A percentile compares a stretch with the other conserved stretches of the same genome.
These are phyloP conservation scores for Dioszegia aurantiaca DNA, from an alignment of 768 basidiomycete genomes.

Conservation along the genomic window DNA sequence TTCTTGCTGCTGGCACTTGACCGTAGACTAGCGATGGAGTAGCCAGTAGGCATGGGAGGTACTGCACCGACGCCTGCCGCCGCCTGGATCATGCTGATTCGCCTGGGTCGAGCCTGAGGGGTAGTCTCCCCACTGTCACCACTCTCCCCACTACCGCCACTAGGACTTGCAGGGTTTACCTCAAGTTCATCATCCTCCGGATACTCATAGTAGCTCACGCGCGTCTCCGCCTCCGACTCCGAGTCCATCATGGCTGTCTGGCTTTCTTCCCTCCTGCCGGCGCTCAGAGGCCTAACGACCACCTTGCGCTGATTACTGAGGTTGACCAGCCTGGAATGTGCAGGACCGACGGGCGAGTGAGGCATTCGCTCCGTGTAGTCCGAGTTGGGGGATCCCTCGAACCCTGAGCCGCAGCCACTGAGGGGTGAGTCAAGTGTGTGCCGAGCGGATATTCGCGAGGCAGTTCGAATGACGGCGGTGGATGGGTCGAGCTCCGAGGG, in stretches of 20 bases:
- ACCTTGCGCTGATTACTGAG: constrained; percentile 11
- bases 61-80: background rate
- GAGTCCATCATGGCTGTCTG: constrained; percentile 20
- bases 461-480: constrained; percentile 33
- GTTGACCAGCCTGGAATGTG: constrained; percentile 16
- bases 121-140: constrained; percentile 13
- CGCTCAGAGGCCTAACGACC: constrained; percentile 7
- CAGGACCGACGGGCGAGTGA: constrained; percentile 12
- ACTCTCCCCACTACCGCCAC: constrained; percentile 12
- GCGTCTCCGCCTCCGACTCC: constrained; percentile 9
- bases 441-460: constrained; percentile 33
- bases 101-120: constrained; percentile 11
- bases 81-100: background rate
- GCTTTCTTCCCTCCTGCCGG: constrained; percentile 3
- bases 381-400: constrained; percentile 1
- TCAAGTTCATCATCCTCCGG: constrained; percentile 5
- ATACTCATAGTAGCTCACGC: constrained; percentile 4
- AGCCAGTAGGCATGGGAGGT: background rate
- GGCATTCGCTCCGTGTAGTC: constrained; percentile 15
- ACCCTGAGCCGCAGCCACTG: background rate
- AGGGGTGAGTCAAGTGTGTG: constrained; percentile 34
- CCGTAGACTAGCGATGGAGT: background rate
- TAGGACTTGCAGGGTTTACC: background rate
- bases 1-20: constrained; percentile 11
- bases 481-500: constrained; percentile 23